A percentile compares a stretch with the other conserved stretches of the same genome.
These are phyloP conservation scores for Salix caprea DNA, from an alignment of 345 rosid species.

Conservation along the genomic window DNA sequence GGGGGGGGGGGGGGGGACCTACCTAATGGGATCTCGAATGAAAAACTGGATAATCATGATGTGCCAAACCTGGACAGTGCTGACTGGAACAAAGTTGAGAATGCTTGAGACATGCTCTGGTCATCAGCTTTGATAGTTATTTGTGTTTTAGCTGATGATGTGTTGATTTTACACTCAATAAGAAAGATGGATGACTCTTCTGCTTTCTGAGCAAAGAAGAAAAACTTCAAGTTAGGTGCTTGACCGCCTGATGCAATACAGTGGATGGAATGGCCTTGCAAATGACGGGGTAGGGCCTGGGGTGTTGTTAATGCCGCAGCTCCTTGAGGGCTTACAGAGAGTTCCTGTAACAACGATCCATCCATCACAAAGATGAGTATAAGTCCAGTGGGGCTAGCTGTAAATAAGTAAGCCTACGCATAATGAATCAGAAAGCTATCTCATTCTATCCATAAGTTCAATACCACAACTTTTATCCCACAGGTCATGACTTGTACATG, in stretches of 20 bases:
- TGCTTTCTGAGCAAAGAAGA: slow-evolving; percentile 87
- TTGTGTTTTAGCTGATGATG: slow-evolving; percentile 68
- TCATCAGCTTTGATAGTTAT: slow-evolving; percentile 82
- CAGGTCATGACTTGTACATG: neutral
- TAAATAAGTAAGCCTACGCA: neutral
- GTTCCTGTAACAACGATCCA: slow-evolving; percentile 45
- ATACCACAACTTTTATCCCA: neutral
- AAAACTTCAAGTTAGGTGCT: slow-evolving; percentile 82
- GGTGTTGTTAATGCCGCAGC: slow-evolving; percentile 62
- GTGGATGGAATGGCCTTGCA: slow-evolving; percentile 80
- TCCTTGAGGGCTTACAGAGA: slow-evolving; percentile 60
- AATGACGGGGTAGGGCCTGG: slow-evolving; percentile 71
- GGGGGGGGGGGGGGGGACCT: neutral
- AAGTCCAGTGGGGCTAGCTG: neutral
- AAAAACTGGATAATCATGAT: slow-evolving; percentile 19
- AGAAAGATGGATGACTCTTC: slow-evolving; percentile 63
- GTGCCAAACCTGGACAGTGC: slow-evolving; percentile 63
- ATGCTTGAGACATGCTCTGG: slow-evolving; percentile 58
- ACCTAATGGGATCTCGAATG: neutral
- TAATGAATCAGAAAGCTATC: neutral
- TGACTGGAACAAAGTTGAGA: slow-evolving; percentile 50
- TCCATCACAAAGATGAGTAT: neutral
- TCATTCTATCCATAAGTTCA: neutral
- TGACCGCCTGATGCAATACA: slow-evolving; percentile 97
- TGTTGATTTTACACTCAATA: slow-evolving; percentile 80